Conservation (phyloP, 2,329 filamentous ascomycete genomes). For the Botrytis deweyae region DNA sequence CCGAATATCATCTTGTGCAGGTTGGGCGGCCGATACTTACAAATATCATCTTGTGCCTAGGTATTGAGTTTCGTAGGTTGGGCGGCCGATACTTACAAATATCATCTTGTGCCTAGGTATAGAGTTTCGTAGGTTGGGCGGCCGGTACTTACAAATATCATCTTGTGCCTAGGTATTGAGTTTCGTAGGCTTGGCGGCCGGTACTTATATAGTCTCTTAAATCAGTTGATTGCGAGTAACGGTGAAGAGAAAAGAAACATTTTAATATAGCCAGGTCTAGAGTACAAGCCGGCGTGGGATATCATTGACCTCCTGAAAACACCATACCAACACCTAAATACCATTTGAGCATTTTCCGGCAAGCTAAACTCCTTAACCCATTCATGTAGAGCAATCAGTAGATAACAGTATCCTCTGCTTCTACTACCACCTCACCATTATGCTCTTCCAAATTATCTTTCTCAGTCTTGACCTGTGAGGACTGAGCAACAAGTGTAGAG, state of each 20-base stretch:
- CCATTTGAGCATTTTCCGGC: not conserved
- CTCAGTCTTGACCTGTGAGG: conserved; percentile 38
- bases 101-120: not conserved
- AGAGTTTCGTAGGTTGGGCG: not conserved
- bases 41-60: not conserved
- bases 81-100: conserved; percentile 38
- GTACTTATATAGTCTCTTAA: conserved; percentile 36
- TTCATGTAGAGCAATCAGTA: conserved; percentile 56
- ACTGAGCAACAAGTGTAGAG: conserved; percentile 34
- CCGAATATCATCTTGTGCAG: not conserved
- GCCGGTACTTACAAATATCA: conserved; percentile 37
- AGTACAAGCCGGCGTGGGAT: conserved; percentile 20
- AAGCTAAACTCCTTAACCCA: not conserved
- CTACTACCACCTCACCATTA: conserved; percentile 73
- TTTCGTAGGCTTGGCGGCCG: not conserved
- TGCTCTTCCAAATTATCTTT: conserved; percentile 61
- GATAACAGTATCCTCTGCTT: conserved; percentile 85
- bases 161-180: not conserved
- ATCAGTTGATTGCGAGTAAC: conserved; percentile 33
- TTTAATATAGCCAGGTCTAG: conserved; percentile 16
- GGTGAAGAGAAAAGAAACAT: conserved; percentile 4
- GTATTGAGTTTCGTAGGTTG: not conserved
- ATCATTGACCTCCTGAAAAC: conserved; percentile 17
- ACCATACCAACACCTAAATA: not conserved
- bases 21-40: conserved; percentile 36